Evolutionary conservation across 305 asterid genomes (phyloP).

Genomic region (Fraxinus greggii): DNA sequence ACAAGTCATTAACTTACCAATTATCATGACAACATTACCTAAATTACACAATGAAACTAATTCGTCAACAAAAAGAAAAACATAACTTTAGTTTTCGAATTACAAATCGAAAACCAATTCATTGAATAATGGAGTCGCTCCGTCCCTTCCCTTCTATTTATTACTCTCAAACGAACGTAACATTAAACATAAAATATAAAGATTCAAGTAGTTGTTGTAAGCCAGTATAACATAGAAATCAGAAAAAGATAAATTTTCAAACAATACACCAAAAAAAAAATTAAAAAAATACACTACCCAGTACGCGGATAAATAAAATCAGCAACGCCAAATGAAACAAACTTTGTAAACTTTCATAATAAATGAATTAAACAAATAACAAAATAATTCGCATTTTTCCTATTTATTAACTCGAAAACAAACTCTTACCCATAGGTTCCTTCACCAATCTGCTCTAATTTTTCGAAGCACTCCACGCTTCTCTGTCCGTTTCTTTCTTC

Average conservation of each 20-base stretch:
- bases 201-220: background rate
- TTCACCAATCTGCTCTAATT: slow-evolving; percentile 95
- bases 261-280: background rate
- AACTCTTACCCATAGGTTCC: slow-evolving; percentile 81
- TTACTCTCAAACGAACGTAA: background rate
- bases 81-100: background rate
- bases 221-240: background rate
- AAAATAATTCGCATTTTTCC: background rate
- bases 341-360: background rate
- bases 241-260: background rate
- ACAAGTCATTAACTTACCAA: background rate
- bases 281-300: no score
- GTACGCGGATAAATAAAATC: background rate
- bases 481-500: slow-evolving; percentile 11
- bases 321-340: background rate
- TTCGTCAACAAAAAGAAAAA: background rate
- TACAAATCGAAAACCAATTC: background rate
- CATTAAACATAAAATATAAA: background rate
- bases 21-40: background rate
- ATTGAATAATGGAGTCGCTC: background rate
- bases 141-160: background rate
- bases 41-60: background rate
- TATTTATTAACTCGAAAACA: background rate
- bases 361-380: background rate
- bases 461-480: slow-evolving; percentile 87